Evolutionary conservation across 2,329 filamentous ascomycete species (phyloP), one percentile per base, ranked within the genome.

Genomic region (Microdochium bolleyi): DNA sequence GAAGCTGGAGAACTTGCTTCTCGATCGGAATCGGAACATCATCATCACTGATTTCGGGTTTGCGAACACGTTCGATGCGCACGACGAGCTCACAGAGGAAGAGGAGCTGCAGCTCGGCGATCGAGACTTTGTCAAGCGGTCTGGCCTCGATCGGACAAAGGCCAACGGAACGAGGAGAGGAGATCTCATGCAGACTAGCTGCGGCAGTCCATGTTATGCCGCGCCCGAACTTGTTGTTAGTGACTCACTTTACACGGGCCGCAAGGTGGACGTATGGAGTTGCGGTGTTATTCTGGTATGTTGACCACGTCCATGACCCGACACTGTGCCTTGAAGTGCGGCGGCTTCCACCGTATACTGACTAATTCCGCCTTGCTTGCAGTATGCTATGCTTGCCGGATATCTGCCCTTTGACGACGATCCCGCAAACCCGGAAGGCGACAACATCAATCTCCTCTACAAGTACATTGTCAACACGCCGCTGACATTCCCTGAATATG

Each of bases 41-140:
- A 99, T 99, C 72, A 99, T 99, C 66, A 99, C 94, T 16, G 94
- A 99, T 72, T 99, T 99, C 71, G 94, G 94, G 19, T 99, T 99
- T 67, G 94, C 94, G 60, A 99, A 99, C 70, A 97, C 92, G 0
- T 99, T 99, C 65, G 88, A 96, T 64, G 83, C 94, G 0, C 73
- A 77, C 34, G 94, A 99, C 64, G 91, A 96, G 67, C 78, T 99
- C 38, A 83, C 82, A 3, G 90, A 96, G 55, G 92, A 96, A 54
- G 88, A 96, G 59, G 94, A 97, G 70, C 82, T 90, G 62, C 89
- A 91, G 57, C 74, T 99, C 22, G 81, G 83, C 24, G 92, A 96
- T 65, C 88, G 89, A 59, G 92, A 96, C 19, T 94, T 86, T 64
- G 87, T 97, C 56, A 92, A 92, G 73, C 80, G 85, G 51, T 79